Evolutionary conservation across 805 yeast species (phyloP).

Genomic region (Yueomyces sinensis): DNA sequence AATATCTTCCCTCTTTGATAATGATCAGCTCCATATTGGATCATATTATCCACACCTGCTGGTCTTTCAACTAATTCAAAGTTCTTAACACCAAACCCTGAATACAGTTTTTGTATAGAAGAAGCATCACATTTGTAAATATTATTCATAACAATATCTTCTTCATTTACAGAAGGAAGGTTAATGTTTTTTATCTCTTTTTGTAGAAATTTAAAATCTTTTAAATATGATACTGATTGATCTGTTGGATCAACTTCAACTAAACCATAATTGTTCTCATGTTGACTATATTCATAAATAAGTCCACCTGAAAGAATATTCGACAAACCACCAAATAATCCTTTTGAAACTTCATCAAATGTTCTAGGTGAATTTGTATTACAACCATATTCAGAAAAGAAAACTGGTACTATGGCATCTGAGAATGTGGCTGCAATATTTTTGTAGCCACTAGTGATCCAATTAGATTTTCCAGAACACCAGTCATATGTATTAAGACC

Average conservation of each 20-base stretch:
- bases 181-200: conserved; percentile 27
- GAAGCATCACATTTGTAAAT: conserved; percentile 29
- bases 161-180: conserved; percentile 27
- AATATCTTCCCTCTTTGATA: conserved; percentile 33
- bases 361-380: conserved; percentile 66
- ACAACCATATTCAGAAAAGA: conserved; percentile 77
- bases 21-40: conserved; percentile 34
- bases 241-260: conserved; percentile 36
- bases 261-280: conserved; percentile 66
- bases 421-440: conserved; percentile 41
- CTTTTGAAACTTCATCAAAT: conserved; percentile 64
- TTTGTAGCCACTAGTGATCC: conserved; percentile 59
- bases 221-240: conserved; percentile 27
- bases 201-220: conserved; percentile 41
- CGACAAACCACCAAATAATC: conserved; percentile 54
- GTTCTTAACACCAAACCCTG: conserved; percentile 30
- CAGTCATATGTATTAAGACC: conserved; percentile 82
- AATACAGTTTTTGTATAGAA: conserved; percentile 24
- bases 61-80: conserved; percentile 38
- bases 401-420: conserved; percentile 51
- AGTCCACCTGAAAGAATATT: conserved; percentile 74
- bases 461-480: conserved; percentile 58
- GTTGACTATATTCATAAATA: conserved; percentile 83
- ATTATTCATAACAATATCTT: conserved; percentile 22
- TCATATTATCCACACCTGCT: conserved; percentile 29